phyloP scores from a whole-genome alignment of 495 filamentous ascomycete species.

The Penicillium robsamsonii region DNA sequence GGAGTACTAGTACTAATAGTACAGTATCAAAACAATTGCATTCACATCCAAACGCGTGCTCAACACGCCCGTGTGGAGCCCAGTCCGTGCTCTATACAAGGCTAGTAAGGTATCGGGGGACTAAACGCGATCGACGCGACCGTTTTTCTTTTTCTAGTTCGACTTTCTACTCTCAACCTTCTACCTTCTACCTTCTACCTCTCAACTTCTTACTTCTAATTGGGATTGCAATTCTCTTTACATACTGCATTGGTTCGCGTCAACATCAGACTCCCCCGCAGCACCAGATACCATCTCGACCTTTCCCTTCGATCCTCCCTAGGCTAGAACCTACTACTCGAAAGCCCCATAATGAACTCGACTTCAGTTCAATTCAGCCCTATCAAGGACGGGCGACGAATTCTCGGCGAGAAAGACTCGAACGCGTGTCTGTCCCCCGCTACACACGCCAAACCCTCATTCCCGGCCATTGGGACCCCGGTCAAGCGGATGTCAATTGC shows the following conservation, averaged over 20 bases:
- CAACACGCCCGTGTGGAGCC: slow-evolving; percentile 29
- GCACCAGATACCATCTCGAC: background rate
- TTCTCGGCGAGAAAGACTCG: slow-evolving; percentile 45
- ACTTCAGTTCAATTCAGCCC: slow-evolving; percentile 35
- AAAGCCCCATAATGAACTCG: slow-evolving; percentile 28
- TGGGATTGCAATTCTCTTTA: background rate
- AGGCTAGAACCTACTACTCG: background rate
- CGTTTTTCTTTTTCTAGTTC: slow-evolving; percentile 16
- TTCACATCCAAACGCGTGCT: slow-evolving; percentile 26
- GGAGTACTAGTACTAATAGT: background rate
- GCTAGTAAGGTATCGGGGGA: slow-evolving; percentile 26
- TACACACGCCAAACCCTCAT: slow-evolving; percentile 27
- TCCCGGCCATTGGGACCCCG: slow-evolving; percentile 28
- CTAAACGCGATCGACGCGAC: slow-evolving; percentile 36
- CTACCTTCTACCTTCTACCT: slow-evolving; percentile 1
- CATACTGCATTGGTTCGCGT: background rate
- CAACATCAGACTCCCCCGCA: slow-evolving; percentile 7
- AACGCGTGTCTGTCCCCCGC: slow-evolving; percentile 49
- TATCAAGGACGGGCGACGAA: slow-evolving; percentile 43
- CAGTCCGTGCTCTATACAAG: slow-evolving; percentile 34
- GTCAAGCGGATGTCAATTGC: slow-evolving; percentile 34
- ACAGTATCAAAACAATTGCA: background rate
- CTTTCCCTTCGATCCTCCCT: background rate
- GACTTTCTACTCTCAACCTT: background rate
- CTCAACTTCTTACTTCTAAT: background rate